Conservation (phyloP, 768 basidiomycete genomes). For the Coprinopsis strossmayeri region DNA sequence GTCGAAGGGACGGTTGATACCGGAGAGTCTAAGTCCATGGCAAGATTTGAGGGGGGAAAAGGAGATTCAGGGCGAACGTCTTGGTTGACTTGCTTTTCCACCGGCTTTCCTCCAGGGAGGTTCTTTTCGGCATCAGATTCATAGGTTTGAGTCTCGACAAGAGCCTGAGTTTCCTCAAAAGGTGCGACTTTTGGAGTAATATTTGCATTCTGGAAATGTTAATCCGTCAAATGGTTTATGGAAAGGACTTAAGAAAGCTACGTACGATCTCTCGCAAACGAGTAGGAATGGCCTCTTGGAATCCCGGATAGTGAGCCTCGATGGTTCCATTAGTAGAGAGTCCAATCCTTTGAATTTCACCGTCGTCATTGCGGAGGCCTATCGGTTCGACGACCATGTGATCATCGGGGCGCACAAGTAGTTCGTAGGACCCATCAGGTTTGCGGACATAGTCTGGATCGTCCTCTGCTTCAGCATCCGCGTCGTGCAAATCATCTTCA, state of each 20-base stretch:
- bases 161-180: slow-evolving; percentile 46
- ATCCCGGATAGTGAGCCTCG: slow-evolving; percentile 46
- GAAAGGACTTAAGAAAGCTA: background rate
- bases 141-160: slow-evolving; percentile 14
- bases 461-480: slow-evolving; percentile 57
- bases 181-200: slow-evolving; percentile 9
- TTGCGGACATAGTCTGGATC: slow-evolving; percentile 38
- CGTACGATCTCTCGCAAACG: slow-evolving; percentile 53
- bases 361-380: slow-evolving; percentile 52
- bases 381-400: slow-evolving; percentile 22
- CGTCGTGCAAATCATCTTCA: slow-evolving; percentile 46
- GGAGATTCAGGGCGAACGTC: no score
- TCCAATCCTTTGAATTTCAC: slow-evolving; percentile 40
- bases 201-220: slow-evolving; percentile 12
- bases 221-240: background rate
- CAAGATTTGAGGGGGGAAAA: slow-evolving; percentile 10
- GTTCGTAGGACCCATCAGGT: slow-evolving; percentile 30
- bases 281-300: slow-evolving; percentile 43
- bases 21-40: slow-evolving; percentile 15
- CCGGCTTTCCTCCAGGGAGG: no score
- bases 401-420: slow-evolving; percentile 7
- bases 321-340: slow-evolving; percentile 19
- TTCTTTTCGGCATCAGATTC: background rate
- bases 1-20: slow-evolving; percentile 22
- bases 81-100: no score